Evolutionary conservation across 768 basidiomycete genomes (phyloP).

Genomic region (Boletus vermiculosoides): DNA sequence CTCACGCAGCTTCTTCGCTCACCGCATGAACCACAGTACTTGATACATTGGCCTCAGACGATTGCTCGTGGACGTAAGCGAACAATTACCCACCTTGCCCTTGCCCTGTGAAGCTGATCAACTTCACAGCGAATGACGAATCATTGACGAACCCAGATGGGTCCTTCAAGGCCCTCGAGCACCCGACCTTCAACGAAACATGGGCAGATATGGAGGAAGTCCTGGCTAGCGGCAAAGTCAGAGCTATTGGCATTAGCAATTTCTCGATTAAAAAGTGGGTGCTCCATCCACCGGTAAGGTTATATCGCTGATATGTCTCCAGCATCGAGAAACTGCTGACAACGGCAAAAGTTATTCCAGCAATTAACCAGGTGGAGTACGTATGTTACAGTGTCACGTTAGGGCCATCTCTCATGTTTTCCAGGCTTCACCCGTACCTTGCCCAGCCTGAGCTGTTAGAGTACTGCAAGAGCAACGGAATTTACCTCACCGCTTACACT

Average conservation of each 20-base stretch:
- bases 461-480: conserved; percentile 59
- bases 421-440: conserved; percentile 58
- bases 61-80: conserved; percentile 1
- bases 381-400: neutral
- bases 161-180: neutral
- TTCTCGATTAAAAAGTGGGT: conserved; percentile 35
- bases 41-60: conserved; percentile 5
- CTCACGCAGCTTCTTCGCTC: neutral
- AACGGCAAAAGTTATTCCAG: conserved; percentile 54
- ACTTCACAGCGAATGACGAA: neutral
- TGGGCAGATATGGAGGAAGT: conserved; percentile 14
- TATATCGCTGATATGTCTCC: neutral
- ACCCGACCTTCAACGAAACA: conserved; percentile 4
- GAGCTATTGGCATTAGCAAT: conserved; percentile 42
- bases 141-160: neutral
- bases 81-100: too few relatives aligned
- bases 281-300: neutral
- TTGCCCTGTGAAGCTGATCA: neutral
- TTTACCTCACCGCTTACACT: conserved; percentile 69
- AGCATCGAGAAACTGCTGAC: conserved; percentile 38
- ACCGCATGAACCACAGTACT: neutral
- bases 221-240: conserved; percentile 24
- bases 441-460: conserved; percentile 50
- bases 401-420: conserved; percentile 25
- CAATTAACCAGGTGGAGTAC: conserved; percentile 64